A percentile compares a stretch with the other conserved stretches of the same genome.
Conservation (phyloP, 2,329 filamentous ascomycete genomes). For the Trichoderma semiorbis region DNA sequence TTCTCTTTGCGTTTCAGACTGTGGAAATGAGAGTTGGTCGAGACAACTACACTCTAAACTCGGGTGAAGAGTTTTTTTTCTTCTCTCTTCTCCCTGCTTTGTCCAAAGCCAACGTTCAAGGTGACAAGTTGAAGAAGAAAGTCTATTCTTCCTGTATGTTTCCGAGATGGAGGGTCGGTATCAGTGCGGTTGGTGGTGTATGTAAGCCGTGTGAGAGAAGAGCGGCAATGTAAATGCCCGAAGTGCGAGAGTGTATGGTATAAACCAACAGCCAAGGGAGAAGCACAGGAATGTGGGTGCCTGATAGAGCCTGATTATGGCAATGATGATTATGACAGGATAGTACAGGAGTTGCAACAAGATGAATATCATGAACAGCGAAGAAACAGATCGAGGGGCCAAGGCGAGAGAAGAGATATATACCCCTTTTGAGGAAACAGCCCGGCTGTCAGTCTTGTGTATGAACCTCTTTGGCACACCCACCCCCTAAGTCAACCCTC, state of each 20-base stretch:
- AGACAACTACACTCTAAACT: neutral
- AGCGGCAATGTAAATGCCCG: neutral
- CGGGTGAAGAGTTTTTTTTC: neutral
- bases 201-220: neutral
- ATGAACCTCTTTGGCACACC: neutral
- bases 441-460: neutral
- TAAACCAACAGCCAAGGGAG: slow-evolving; percentile 11
- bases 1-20: neutral
- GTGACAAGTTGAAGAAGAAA: neutral
- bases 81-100: neutral
- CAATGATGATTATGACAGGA: neutral
- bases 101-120: neutral
- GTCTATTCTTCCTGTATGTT: neutral
- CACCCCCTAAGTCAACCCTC: neutral
- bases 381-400: neutral
- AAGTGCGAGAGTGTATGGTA: neutral
- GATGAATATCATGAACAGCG: neutral
- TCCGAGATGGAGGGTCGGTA: slow-evolving; percentile 6
- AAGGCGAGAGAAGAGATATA: neutral
- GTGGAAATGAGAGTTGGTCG: neutral
- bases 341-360: neutral
- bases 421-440: neutral
- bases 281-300: neutral
- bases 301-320: neutral
- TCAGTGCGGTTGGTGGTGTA: neutral